Evolutionary conservation across 2,329 filamentous ascomycete genomes (phyloP).

Genomic region (Aschersonia sp.): DNA sequence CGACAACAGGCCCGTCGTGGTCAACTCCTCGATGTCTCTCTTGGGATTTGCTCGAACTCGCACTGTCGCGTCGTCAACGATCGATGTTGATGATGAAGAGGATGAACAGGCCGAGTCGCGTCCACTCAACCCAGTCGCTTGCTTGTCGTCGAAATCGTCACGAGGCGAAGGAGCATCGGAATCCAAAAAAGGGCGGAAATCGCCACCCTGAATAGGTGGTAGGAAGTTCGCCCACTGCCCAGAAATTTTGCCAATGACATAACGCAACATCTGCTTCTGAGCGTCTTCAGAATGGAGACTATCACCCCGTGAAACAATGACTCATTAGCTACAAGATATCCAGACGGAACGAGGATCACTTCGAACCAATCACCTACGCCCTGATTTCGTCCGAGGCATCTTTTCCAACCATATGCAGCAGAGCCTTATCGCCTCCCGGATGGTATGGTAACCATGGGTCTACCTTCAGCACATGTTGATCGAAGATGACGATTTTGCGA

Average conservation of each 20-base stretch:
- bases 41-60: slow-evolving; percentile 18
- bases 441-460: slow-evolving; percentile 84
- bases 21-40: slow-evolving; percentile 14
- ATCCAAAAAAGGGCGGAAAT: slow-evolving; percentile 40
- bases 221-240: slow-evolving; percentile 77
- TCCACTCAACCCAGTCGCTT: slow-evolving; percentile 23
- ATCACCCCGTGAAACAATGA: neutral
- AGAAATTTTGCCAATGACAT: slow-evolving; percentile 70
- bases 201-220: slow-evolving; percentile 82
- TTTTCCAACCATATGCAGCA: slow-evolving; percentile 82
- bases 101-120: slow-evolving; percentile 37
- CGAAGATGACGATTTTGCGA: slow-evolving; percentile 63
- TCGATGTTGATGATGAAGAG: slow-evolving; percentile 19
- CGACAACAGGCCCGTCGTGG: neutral
- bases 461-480: slow-evolving; percentile 69
- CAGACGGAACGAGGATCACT: slow-evolving; percentile 3
- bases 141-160: slow-evolving; percentile 5
- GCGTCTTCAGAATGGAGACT: slow-evolving; percentile 76
- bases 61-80: slow-evolving; percentile 22
- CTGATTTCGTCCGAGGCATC: slow-evolving; percentile 92
- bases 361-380: slow-evolving; percentile 41
- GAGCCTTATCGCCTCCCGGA: slow-evolving; percentile 81
- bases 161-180: slow-evolving; percentile 14
- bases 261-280: slow-evolving; percentile 60
- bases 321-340: neutral